phyloP scores from a whole-genome alignment of 1,284 basidiomycete genomes.

The Apiotrichum gracile region DNA sequence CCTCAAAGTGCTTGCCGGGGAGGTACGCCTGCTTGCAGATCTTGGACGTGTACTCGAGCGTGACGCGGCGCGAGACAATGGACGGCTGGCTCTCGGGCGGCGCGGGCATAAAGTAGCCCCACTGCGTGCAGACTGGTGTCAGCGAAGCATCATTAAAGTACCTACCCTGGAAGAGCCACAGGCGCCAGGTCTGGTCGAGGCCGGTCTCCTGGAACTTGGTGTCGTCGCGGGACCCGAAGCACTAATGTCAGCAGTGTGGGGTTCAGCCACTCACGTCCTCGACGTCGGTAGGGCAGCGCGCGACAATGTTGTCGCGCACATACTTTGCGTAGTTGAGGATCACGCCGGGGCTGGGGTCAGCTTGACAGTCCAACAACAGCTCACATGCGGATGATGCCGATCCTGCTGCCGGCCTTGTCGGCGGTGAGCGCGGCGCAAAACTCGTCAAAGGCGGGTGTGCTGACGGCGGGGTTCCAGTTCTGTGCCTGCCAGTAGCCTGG shows the following conservation, averaged over 20 bases:
- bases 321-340: conserved; percentile 71
- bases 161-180: conserved; percentile 75
- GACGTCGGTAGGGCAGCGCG: conserved; percentile 55
- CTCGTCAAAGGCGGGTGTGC: conserved; percentile 28
- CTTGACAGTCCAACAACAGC: conserved; percentile 18
- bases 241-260: conserved; percentile 50
- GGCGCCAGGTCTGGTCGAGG: conserved; percentile 67
- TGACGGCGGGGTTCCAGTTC: conserved; percentile 65
- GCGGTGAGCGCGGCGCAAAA: conserved; percentile 62
- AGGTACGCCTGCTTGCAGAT: conserved; percentile 79
- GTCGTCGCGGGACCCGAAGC: conserved; percentile 77
- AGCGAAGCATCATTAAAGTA: neutral
- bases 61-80: conserved; percentile 54
- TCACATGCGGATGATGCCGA: conserved; percentile 37
- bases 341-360: conserved; percentile 42
- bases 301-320: conserved; percentile 64
- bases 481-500: conserved; percentile 56
- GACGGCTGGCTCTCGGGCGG: conserved; percentile 34
- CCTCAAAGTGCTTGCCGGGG: conserved; percentile 64
- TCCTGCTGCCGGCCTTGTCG: conserved; percentile 26
- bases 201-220: conserved; percentile 58
- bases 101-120: conserved; percentile 72
- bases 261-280: conserved; percentile 56
- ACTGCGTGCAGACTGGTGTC: conserved; percentile 64
- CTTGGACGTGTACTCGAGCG: conserved; percentile 69